Evolutionary conservation across 208 protist genomes (phyloP), one percentile per base, ranked within the genome.

Genomic region (Crithidia brevicula): DNA sequence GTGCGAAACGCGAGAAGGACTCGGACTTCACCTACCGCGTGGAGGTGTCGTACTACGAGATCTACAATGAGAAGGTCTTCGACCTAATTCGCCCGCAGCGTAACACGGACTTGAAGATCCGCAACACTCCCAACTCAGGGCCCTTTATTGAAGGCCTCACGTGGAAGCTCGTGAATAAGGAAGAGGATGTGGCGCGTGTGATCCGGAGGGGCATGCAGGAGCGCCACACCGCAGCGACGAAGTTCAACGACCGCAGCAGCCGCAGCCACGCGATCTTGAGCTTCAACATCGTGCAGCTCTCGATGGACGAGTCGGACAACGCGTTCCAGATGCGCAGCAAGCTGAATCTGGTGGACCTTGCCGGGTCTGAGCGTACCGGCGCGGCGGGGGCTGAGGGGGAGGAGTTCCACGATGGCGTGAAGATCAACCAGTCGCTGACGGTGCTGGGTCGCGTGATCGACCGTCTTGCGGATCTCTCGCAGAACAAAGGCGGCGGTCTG

Each of bases 331-430:
- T 88, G 43, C 83, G 62, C 36, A 88, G 86, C 70, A 94, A 94
- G 73, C 72, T 96, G 30, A 97, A 97, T 68, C 85, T 99, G 27
- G 88, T 98, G 40, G 96, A 98, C 72, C 86, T 98, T 28, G 96
- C 96, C 5, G 96, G 96, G 8, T 95, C 86, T 2, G 96, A 98
- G 69, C 77, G 96, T 25, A 85, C 87, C 33, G 86, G 78, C 4
- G 82, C 74, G 4, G 86, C 67, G 22, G 64, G 64, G 13, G 52
- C 20, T 3, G 42, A 43, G 1, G 28, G 43, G 4, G 42, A 54
- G 9, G 53, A 70, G 33, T 47, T 42, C 23, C 70, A 85, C 49
- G 93, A 97, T 49, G 93, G 79, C 6, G 91, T 82, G 50, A 93
- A 90, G 46, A 98, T 98, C 68, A 98, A 98, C 79, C 74, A 88